Evolutionary conservation across 2,329 filamentous ascomycete species (phyloP).

Genomic region (Penicillium psychrosexuale): DNA sequence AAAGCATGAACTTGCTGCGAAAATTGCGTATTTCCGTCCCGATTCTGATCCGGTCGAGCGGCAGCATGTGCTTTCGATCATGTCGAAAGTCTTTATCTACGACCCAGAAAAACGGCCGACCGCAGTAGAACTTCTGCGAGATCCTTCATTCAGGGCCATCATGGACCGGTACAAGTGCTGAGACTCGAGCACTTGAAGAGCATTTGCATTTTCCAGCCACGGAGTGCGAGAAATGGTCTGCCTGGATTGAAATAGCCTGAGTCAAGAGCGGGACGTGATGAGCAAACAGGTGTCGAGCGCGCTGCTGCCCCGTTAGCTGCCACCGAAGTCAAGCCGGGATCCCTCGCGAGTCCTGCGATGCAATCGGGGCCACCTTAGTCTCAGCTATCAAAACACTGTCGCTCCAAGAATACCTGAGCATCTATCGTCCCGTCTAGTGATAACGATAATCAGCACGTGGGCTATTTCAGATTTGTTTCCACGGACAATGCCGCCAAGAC

Average conservation of each 20-base stretch:
- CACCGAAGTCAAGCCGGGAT: constrained; percentile 34
- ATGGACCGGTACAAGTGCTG: constrained; percentile 29
- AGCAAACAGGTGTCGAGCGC: constrained; percentile 28
- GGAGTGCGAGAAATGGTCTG: too few species aligned
- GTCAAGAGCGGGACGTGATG: too few species aligned
- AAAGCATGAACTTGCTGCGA: constrained; percentile 6
- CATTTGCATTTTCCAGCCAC: too few species aligned
- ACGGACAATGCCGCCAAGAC: constrained; percentile 29
- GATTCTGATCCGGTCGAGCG: constrained; percentile 23
- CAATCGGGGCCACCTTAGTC: constrained; percentile 28
- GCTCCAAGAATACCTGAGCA: constrained; percentile 29
- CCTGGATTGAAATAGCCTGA: too few species aligned
- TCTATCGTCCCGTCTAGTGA: constrained; percentile 26
- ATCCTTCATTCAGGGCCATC: constrained; percentile 29
- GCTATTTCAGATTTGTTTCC: constrained; percentile 37
- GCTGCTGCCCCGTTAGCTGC: constrained; percentile 33
- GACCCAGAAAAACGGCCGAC: constrained; percentile 24
- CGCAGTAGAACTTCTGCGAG: constrained; percentile 26
- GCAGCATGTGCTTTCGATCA: constrained; percentile 21
- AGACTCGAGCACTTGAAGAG: neutral
- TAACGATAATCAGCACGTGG: constrained; percentile 36
- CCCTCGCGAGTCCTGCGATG: constrained; percentile 28
- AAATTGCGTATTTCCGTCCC: constrained; percentile 15
- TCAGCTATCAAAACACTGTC: constrained; percentile 31
- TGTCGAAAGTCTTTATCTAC: constrained; percentile 26